phyloP scores from a whole-genome alignment of 352 stramenopile species.

The Phytophthora cryptogea region DNA sequence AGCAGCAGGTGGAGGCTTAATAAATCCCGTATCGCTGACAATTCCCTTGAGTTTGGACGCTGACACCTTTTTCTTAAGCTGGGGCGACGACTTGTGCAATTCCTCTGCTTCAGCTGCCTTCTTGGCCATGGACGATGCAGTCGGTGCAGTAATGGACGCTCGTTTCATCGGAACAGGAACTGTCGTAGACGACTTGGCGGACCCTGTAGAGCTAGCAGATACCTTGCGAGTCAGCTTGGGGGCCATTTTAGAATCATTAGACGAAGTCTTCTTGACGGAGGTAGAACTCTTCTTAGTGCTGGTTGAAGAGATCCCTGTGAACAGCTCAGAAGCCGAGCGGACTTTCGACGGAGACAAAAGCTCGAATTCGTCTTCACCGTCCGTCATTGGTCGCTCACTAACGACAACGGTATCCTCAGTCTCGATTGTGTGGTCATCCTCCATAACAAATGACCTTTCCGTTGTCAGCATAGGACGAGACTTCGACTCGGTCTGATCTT shows the following conservation, averaged over 20 bases:
- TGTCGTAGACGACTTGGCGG: conserved; percentile 24
- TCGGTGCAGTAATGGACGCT: conserved; percentile 35
- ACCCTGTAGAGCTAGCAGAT: conserved; percentile 29
- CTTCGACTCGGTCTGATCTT: conserved; percentile 6
- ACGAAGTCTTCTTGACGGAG: conserved; percentile 8
- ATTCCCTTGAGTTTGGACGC: conserved; percentile 21
- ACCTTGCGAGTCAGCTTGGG: conserved; percentile 31
- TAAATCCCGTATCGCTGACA: conserved; percentile 25
- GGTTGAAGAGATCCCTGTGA: conserved; percentile 8
- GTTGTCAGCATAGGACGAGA: conserved; percentile 65
- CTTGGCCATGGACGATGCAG: conserved; percentile 35
- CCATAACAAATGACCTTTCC: conserved; percentile 70
- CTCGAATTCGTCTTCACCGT: conserved; percentile 58
- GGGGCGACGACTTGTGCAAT: conserved; percentile 10
- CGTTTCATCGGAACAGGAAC: conserved; percentile 30
- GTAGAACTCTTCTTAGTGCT: conserved; percentile 10
- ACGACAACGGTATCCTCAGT: conserved; percentile 70
- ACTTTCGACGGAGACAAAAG: conserved; percentile 10
- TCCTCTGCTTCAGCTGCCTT: conserved; percentile 23
- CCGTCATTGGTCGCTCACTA: conserved; percentile 55
- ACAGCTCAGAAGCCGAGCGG: conserved; percentile 13
- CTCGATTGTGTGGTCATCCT: conserved; percentile 59
- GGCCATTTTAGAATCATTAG: neutral
- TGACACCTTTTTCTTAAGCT: conserved; percentile 21
- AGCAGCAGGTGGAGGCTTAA: conserved; percentile 27